Evolutionary conservation across 1,139 yeast genomes (phyloP).

Genomic region (Martiniozyma asiatica): DNA sequence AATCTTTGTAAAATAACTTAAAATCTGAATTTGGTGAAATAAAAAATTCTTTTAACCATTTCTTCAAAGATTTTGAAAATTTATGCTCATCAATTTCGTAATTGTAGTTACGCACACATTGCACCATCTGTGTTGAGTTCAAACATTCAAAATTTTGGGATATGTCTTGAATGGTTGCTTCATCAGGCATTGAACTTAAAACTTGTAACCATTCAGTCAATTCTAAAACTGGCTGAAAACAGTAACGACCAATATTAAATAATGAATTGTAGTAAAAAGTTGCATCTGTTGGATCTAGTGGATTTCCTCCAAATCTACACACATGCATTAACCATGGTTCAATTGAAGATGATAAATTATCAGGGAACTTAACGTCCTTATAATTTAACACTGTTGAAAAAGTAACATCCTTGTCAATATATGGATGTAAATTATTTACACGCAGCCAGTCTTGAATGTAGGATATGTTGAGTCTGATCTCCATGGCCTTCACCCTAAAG

Average conservation of each 20-base stretch:
- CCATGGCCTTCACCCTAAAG: slow-evolving; percentile 78
- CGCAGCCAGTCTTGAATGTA: slow-evolving; percentile 90
- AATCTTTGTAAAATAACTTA: slow-evolving; percentile 24
- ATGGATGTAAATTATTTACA: slow-evolving; percentile 53
- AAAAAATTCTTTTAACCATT: slow-evolving; percentile 18
- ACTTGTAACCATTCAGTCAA: slow-evolving; percentile 86
- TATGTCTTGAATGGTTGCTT: slow-evolving; percentile 46
- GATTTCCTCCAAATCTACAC: slow-evolving; percentile 23
- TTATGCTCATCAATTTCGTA: slow-evolving; percentile 74
- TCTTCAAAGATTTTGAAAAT: slow-evolving; percentile 36
- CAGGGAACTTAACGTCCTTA: slow-evolving; percentile 28
- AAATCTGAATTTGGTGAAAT: slow-evolving; percentile 13
- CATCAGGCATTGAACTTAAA: slow-evolving; percentile 40
- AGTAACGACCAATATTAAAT: slow-evolving; percentile 48
- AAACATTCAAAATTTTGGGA: slow-evolving; percentile 45
- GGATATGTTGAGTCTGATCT: slow-evolving; percentile 75
- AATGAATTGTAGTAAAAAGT: slow-evolving; percentile 45
- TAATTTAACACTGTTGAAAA: slow-evolving; percentile 13
- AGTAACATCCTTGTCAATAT: slow-evolving; percentile 29
- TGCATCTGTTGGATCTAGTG: slow-evolving; percentile 25
- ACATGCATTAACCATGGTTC: slow-evolving; percentile 16
- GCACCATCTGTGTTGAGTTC: slow-evolving; percentile 59
- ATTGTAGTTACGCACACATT: slow-evolving; percentile 63
- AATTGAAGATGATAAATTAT: slow-evolving; percentile 24
- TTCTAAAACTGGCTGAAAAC: slow-evolving; percentile 66